These are phyloP conservation scores for Trichothecium roseum DNA, from an alignment of 2,329 filamentous ascomycete species.

Conservation along the genomic window DNA sequence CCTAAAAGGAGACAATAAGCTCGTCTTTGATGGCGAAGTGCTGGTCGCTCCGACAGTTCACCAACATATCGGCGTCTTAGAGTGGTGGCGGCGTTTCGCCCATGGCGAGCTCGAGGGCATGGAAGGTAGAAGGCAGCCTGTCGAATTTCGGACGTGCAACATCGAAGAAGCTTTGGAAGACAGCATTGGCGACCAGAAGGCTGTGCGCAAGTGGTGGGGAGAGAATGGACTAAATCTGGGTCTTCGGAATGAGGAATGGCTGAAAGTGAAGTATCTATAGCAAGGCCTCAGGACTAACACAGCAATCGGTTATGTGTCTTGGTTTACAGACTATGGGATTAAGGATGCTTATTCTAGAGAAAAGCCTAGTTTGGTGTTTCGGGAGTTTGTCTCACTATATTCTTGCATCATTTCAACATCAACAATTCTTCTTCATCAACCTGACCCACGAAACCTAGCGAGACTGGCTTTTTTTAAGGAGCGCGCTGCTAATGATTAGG, in stretches of 20 bases:
- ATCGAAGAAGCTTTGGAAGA: slow-evolving; percentile 93
- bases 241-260: slow-evolving; percentile 79
- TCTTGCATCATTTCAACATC: background rate
- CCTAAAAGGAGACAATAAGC: slow-evolving; percentile 51
- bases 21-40: slow-evolving; percentile 75
- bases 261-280: slow-evolving; percentile 66
- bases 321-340: too few relatives aligned
- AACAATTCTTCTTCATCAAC: too few relatives aligned
- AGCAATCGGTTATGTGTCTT: slow-evolving; percentile 5
- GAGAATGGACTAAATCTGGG: slow-evolving; percentile 72
- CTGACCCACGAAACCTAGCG: too few relatives aligned
- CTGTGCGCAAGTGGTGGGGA: slow-evolving; percentile 80
- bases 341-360: background rate
- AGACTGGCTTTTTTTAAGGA: too few relatives aligned
- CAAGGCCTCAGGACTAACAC: slow-evolving; percentile 7
- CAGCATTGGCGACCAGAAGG: slow-evolving; percentile 62
- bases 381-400: background rate
- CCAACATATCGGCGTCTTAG: slow-evolving; percentile 71
- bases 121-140: slow-evolving; percentile 49
- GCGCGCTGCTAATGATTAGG: too few relatives aligned
- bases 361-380: background rate
- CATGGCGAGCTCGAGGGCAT: slow-evolving; percentile 43
- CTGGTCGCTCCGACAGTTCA: slow-evolving; percentile 81
- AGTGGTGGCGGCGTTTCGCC: slow-evolving; percentile 80
- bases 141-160: slow-evolving; percentile 91